phyloP scores from a whole-genome alignment of 768 basidiomycete species.

The Leccinum variicolor region DNA sequence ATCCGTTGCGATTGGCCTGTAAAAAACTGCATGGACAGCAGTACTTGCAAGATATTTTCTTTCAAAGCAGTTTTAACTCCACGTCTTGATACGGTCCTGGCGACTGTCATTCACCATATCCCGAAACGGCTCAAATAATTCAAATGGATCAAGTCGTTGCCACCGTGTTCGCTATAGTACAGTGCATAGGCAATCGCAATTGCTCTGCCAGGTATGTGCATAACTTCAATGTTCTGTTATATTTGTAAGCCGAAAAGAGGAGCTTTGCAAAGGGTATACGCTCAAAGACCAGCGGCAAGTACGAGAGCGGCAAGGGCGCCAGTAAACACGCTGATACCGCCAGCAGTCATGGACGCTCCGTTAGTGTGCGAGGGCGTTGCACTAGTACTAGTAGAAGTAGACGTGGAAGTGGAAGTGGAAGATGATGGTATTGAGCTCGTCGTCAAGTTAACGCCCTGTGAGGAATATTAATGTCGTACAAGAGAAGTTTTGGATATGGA shows the following conservation, averaged over 20 bases:
- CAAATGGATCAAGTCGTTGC: not conserved
- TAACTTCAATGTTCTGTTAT: not conserved
- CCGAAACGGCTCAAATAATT: no score
- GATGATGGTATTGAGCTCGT: conserved; percentile 13
- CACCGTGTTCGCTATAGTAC: no score
- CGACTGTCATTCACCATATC: no score
- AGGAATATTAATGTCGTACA: not conserved
- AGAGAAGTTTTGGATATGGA: not conserved
- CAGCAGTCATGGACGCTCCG: conserved; percentile 3
- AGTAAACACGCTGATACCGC: conserved; percentile 7
- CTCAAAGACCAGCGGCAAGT: conserved; percentile 14
- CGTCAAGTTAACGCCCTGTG: conserved; percentile 53
- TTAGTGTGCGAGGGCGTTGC: not conserved
- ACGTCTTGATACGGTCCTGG: not conserved
- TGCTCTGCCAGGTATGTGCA: not conserved
- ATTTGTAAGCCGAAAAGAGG: not conserved
- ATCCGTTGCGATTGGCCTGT: no score
- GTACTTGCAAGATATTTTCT: not conserved
- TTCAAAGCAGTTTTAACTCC: not conserved
- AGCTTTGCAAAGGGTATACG: not conserved
- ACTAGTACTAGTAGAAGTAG: not conserved
- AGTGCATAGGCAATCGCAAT: not conserved
- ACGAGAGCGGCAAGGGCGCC: conserved; percentile 10
- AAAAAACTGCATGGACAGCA: no score
- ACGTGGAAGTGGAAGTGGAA: not conserved